These are phyloP conservation scores for Dysphania ambrosioides DNA, from an alignment of 148 eudicot genomes.

Conservation along the genomic window DNA sequence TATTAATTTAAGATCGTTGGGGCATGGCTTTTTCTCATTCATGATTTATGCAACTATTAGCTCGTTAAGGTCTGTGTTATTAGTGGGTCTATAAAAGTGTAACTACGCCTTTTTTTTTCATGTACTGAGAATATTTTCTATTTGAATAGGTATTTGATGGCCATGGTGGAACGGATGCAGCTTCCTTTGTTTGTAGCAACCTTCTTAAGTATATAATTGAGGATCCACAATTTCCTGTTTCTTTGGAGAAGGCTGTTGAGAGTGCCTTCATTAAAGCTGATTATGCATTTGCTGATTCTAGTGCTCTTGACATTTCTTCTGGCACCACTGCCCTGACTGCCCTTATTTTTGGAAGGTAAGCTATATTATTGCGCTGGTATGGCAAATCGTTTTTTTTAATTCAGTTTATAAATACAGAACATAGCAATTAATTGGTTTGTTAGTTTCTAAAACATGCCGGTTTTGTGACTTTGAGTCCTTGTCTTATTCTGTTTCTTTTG, in stretches of 20 bases:
- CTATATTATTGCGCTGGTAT: neutral
- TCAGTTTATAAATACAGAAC: neutral
- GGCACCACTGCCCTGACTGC: conserved; percentile 86
- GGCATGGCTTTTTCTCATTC: neutral
- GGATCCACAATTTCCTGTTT: conserved; percentile 59
- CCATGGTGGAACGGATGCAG: conserved; percentile 89
- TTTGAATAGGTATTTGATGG: conserved; percentile 82
- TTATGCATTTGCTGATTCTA: conserved; percentile 68
- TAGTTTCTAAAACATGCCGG: neutral
- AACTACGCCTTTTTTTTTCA: too few relatives aligned
- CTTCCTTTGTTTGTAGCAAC: conserved; percentile 60
- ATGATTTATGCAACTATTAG: neutral
- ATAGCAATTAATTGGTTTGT: neutral
- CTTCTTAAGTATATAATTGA: conserved; percentile 65
- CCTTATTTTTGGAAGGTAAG: conserved; percentile 69
- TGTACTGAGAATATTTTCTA: neutral
- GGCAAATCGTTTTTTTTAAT: neutral
- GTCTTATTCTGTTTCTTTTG: conserved; percentile 13
- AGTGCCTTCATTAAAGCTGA: conserved; percentile 80
- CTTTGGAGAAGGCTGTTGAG: conserved; percentile 53
- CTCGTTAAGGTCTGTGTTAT: neutral
- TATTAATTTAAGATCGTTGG: neutral
- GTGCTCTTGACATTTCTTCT: conserved; percentile 66
- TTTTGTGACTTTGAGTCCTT: neutral
- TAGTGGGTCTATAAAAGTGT: neutral